Evolutionary conservation across 1,284 basidiomycete genomes (phyloP), one percentile per base, ranked within the genome.

Genomic region (Microbotryomycetes sp.): DNA sequence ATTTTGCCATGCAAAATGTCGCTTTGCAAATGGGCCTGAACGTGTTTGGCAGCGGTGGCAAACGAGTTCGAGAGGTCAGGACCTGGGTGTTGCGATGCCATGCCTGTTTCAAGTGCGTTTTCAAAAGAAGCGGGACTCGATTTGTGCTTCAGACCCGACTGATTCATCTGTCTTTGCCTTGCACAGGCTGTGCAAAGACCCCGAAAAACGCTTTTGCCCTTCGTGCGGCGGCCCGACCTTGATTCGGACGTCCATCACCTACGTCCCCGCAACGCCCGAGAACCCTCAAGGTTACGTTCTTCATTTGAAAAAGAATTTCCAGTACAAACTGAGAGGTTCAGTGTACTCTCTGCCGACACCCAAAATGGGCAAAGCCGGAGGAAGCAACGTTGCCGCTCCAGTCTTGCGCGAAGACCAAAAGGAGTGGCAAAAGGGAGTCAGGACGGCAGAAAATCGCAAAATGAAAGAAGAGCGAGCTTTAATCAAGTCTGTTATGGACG

Each of bases 1-100:
- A 99, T 82, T 98, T 92, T 76, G 96, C 96, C 16, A 96, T 99
- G 83, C 96, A 99, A 78, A 99, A 99, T 73, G 91, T 98, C 15
- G 77, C 97, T 61, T 78, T 99, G 56, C 93, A 97, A 74, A 96
- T 98, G 89, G 89, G 89, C 0, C 78, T 99, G 58, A 87, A 86
- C 65, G 80, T 98, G 28, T 86, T 98, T n/a, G 87, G 91, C 16
- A 82, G 88, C 21, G 91, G 93, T 69, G 96, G 96, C 7, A 90
- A 87, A 77, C 82, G 85, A 69, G 94, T 99, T 64, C 83, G 87
- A 67, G 87, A 85, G 69, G 87, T 98, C 30, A 92, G 94, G 78
- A 97, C 86, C 65, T 98, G 91, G 89, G 91, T 97, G 1, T 78
- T 98, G 66, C 80, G 96, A 60, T 99, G 96, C 76, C 96, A 99